phyloP scores from a whole-genome alignment of 306 rosid species.

The Carpinus fangiana region DNA sequence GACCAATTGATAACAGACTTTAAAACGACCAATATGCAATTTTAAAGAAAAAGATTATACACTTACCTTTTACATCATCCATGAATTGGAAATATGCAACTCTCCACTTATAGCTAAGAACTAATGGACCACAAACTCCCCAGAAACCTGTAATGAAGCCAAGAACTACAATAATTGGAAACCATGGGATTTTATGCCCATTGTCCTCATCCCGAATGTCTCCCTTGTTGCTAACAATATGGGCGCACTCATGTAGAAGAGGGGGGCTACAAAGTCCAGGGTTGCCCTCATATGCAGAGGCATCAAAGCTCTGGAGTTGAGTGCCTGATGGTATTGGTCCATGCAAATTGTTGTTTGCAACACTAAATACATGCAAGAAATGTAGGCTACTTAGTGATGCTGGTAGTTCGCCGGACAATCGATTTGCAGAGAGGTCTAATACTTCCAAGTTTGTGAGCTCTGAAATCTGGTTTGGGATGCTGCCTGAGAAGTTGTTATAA shows the following conservation, averaged over 20 bases:
- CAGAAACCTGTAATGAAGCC: conserved; percentile 11
- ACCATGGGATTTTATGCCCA: background rate
- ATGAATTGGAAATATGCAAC: background rate
- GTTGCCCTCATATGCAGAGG: conserved; percentile 3
- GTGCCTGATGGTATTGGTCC: conserved; percentile 10
- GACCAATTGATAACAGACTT: no score
- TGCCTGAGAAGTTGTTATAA: no score
- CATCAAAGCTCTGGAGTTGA: background rate
- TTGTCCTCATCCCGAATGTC: background rate
- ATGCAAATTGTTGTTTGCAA: background rate
- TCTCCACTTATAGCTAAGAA: background rate
- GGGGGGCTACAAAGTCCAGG: background rate
- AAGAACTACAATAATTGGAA: background rate
- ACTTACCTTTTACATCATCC: background rate
- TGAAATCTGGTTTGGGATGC: no score
- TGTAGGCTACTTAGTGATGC: background rate
- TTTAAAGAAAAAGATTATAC: no score
- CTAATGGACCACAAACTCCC: conserved; percentile 5
- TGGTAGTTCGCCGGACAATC: background rate
- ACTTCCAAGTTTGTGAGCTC: no score
- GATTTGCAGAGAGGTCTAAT: no score
- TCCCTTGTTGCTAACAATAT: background rate
- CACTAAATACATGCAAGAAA: conserved; percentile 1
- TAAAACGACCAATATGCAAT: no score
- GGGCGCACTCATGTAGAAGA: background rate